These are phyloP conservation scores for Lotus japonicus DNA, from an alignment of 306 rosid species.

Conservation along the genomic window DNA sequence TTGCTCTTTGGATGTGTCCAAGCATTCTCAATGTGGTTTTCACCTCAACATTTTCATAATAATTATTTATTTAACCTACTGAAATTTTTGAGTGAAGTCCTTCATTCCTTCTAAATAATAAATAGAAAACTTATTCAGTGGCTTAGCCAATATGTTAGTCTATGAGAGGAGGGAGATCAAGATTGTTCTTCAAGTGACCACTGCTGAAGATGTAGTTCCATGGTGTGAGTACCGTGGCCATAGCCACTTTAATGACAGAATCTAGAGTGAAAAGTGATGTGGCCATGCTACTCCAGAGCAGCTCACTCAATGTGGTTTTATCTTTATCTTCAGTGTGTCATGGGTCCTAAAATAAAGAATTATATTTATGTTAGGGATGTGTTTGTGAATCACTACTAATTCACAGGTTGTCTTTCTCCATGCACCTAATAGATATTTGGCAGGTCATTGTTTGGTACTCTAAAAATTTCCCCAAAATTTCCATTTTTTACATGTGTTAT, in stretches of 20 bases:
- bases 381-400: background rate
- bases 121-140: conserved; percentile 1
- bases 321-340: background rate
- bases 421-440: background rate
- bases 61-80: background rate
- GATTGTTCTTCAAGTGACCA: too few relatives aligned
- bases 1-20: conserved; percentile 7
- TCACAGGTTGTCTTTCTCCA: background rate
- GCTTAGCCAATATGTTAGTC: background rate
- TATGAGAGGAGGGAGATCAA: too few relatives aligned
- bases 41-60: background rate
- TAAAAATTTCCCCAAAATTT: too few relatives aligned
- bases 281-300: too few relatives aligned
- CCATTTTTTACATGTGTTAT: too few relatives aligned
- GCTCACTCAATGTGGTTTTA: too few relatives aligned
- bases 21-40: background rate
- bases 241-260: too few relatives aligned
- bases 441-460: background rate
- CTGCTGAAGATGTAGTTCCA: too few relatives aligned
- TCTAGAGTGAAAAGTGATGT: too few relatives aligned
- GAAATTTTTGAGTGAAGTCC: background rate
- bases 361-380: background rate
- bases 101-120: conserved; percentile 1
- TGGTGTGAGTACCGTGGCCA: too few relatives aligned
- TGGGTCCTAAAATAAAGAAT: background rate